phyloP scores from a whole-genome alignment of 2,329 filamentous ascomycete genomes.

The Aspergillus sergii region DNA sequence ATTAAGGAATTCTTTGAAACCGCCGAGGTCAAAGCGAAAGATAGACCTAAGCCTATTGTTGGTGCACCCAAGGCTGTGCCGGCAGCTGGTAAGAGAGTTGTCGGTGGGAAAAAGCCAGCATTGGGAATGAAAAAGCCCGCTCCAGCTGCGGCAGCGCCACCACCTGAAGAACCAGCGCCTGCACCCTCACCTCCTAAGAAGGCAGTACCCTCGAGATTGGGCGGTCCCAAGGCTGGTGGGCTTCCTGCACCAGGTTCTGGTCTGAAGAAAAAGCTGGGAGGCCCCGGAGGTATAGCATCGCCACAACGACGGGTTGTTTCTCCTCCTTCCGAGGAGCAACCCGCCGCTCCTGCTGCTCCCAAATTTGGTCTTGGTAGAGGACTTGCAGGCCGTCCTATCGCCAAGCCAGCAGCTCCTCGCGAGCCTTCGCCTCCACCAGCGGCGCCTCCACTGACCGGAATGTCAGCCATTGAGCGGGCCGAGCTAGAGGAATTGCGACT shows the following conservation, averaged over 20 bases:
- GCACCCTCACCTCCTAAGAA: conserved; percentile 50
- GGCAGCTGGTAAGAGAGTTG: conserved; percentile 60
- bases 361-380: conserved; percentile 72
- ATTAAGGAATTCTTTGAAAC: conserved; percentile 88
- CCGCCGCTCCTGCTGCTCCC: conserved; percentile 42
- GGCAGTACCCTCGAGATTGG: conserved; percentile 51
- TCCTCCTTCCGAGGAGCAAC: conserved; percentile 49
- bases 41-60: conserved; percentile 79
- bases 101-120: conserved; percentile 55
- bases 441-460: conserved; percentile 63
- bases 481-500: conserved; percentile 86
- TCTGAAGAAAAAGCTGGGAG: conserved; percentile 48
- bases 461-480: conserved; percentile 81
- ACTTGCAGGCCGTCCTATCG: conserved; percentile 80
- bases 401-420: conserved; percentile 62
- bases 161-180: conserved; percentile 58
- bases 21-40: conserved; percentile 84
- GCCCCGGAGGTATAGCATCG: conserved; percentile 43
- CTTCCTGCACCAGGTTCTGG: conserved; percentile 46
- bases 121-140: conserved; percentile 53
- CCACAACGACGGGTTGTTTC: conserved; percentile 46
- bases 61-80: conserved; percentile 61
- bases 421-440: conserved; percentile 53
- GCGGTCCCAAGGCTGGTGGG: conserved; percentile 44
- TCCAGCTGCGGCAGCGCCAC: conserved; percentile 49